These are phyloP conservation scores for Leccinellum luteum DNA, from an alignment of 768 basidiomycete species.

Conservation along the genomic window DNA sequence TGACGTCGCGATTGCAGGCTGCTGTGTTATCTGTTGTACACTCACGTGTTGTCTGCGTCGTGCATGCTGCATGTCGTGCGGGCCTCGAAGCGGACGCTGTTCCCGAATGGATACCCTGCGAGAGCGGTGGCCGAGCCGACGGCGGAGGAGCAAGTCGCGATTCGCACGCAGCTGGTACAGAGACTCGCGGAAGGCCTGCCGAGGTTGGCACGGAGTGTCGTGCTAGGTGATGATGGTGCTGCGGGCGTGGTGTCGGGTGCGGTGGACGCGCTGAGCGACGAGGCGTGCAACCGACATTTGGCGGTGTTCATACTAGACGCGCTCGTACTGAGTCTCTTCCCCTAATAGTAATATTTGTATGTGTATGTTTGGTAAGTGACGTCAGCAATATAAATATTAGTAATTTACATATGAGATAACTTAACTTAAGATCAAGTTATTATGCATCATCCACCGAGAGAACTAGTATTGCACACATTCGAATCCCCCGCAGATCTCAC, in stretches of 20 bases:
- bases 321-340: constrained; percentile 68
- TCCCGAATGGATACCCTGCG: constrained; percentile 87
- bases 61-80: constrained; percentile 54
- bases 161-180: constrained; percentile 43
- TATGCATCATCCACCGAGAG: constrained; percentile 54
- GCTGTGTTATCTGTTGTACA: constrained; percentile 64
- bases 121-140: constrained; percentile 72
- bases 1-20: constrained; percentile 43
- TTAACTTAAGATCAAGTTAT: constrained; percentile 6
- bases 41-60: constrained; percentile 48
- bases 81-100: constrained; percentile 66
- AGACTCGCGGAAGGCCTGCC: constrained; percentile 44
- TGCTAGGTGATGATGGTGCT: constrained; percentile 35
- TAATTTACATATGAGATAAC: neutral
- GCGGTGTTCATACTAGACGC: constrained; percentile 72
- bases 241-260: constrained; percentile 23
- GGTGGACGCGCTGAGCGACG: constrained; percentile 41
- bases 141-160: constrained; percentile 64
- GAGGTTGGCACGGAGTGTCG: constrained; percentile 36
- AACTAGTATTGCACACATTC: constrained; percentile 77
- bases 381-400: constrained; percentile 10
- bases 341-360: constrained; percentile 63
- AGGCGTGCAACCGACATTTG: constrained; percentile 76
- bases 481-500: constrained; percentile 52
- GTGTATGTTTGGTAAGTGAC: constrained; percentile 12